Percentiles rank a stretch among this genome's conserved stretches.
phyloP scores from a whole-genome alignment of 2,329 filamentous ascomycete species.

The Trichoderma cornu-damae region DNA sequence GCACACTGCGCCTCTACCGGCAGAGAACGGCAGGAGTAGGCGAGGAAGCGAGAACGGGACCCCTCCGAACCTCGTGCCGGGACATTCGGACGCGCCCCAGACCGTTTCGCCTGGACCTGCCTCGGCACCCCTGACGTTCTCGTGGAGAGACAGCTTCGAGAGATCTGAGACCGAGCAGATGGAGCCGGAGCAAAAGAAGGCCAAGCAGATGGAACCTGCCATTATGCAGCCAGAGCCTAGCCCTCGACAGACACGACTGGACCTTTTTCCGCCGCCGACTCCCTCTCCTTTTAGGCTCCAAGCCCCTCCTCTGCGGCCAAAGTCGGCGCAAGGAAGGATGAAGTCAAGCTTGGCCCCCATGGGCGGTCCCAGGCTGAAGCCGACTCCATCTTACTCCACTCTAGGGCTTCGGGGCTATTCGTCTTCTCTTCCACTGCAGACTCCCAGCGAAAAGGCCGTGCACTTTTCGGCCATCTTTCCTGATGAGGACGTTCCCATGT shows the following conservation, averaged over 20 bases:
- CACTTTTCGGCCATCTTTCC: conserved; percentile 33
- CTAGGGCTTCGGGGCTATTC: conserved; percentile 39
- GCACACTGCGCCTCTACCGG: conserved; percentile 55
- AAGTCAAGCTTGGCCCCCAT: conserved; percentile 16
- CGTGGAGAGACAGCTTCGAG: conserved; percentile 49
- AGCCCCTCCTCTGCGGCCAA: conserved; percentile 10
- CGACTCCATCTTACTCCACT: conserved; percentile 34
- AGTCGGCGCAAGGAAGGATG: conserved; percentile 17
- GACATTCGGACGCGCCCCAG: conserved; percentile 32
- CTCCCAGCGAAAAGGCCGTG: conserved; percentile 34
- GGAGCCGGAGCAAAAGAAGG: conserved; percentile 10
- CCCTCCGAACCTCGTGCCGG: background rate
- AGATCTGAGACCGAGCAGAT: conserved; percentile 1
- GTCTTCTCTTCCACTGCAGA: conserved; percentile 23
- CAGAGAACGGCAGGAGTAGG: conserved; percentile 45
- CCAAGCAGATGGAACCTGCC: conserved; percentile 5
- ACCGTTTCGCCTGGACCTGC: conserved; percentile 58
- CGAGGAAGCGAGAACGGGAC: conserved; percentile 33
- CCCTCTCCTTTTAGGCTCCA: conserved; percentile 21
- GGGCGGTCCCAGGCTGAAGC: conserved; percentile 31
- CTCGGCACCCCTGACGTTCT: conserved; percentile 59
- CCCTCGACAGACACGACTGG: background rate
- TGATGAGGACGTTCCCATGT: conserved; percentile 57
- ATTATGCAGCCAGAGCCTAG: conserved; percentile 1
- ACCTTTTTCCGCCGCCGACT: conserved; percentile 11